phyloP scores from a whole-genome alignment of 139 green algal genomes.

The Deuterostichococcus epilithicus region DNA sequence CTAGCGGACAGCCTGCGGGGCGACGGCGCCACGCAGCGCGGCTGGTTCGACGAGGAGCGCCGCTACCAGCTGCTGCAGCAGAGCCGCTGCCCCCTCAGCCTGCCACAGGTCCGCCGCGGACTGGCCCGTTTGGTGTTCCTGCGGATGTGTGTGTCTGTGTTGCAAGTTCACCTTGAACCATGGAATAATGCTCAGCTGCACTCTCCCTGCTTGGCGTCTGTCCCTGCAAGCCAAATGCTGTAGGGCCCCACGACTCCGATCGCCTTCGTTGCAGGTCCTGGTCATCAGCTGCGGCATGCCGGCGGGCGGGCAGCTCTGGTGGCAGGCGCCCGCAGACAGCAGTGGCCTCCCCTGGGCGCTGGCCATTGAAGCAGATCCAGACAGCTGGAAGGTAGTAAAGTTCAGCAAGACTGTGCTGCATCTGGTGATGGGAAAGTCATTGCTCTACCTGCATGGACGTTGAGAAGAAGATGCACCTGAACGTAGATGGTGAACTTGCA shows the following conservation, averaged over 20 bases:
- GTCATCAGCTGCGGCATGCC: slow-evolving; percentile 56
- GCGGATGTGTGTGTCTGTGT: slow-evolving; percentile 3
- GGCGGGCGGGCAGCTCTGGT: not conserved
- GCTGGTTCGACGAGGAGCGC: slow-evolving; percentile 77
- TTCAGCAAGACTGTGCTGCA: too few species aligned
- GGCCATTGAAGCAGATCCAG: slow-evolving; percentile 1
- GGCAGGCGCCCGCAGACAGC: not conserved
- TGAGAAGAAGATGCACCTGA: too few species aligned
- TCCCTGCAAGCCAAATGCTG: too few species aligned
- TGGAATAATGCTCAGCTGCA: too few species aligned
- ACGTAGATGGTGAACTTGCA: too few species aligned
- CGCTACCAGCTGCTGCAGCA: slow-evolving; percentile 74
- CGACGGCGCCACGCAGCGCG: slow-evolving; percentile 51
- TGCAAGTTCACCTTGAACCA: too few species aligned
- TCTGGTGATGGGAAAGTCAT: too few species aligned
- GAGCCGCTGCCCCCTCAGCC: slow-evolving; percentile 33
- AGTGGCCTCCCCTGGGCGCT: slow-evolving; percentile 13
- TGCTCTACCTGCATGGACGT: too few species aligned
- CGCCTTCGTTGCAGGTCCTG: slow-evolving; percentile 57
- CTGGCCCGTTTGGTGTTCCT: too few species aligned
- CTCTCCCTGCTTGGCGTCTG: too few species aligned
- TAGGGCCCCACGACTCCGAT: too few species aligned
- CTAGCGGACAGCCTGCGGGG: slow-evolving; percentile 51
- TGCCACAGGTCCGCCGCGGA: slow-evolving; percentile 49
- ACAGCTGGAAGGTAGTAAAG: slow-evolving; percentile 11